Evolutionary conservation across 768 basidiomycete species (phyloP).

Genomic region (Cyclocybe cylindracea): DNA sequence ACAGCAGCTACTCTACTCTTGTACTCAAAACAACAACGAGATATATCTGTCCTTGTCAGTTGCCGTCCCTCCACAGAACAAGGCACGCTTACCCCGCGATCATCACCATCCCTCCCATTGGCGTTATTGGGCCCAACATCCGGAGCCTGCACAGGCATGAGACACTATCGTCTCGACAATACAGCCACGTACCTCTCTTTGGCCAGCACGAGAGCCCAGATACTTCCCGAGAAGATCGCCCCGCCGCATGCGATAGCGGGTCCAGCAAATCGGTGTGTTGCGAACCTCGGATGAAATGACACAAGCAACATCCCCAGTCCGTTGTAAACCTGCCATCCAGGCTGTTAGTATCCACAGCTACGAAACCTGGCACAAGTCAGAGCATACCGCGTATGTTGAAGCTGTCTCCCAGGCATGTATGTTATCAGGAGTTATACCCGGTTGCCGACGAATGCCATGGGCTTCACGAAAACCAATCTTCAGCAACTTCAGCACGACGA

Average conservation of each 20-base stretch:
- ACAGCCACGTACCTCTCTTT: constrained; percentile 41
- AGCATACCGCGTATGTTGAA: constrained; percentile 59
- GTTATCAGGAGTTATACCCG: constrained; percentile 49
- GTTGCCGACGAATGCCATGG: constrained; percentile 54
- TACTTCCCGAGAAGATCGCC: constrained; percentile 63
- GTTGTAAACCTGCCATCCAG: constrained; percentile 56
- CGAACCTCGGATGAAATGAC: constrained; percentile 64
- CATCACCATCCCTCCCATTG: constrained; percentile 63
- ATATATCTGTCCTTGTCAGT: constrained; percentile 44
- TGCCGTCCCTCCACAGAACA: not conserved
- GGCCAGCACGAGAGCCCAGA: constrained; percentile 54
- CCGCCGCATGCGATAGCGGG: constrained; percentile 63
- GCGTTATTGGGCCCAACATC: constrained; percentile 65
- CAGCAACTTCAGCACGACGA: not conserved
- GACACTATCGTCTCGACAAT: constrained; percentile 5
- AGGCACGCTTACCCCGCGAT: constrained; percentile 59
- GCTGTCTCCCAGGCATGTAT: constrained; percentile 66
- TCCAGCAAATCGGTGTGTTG: constrained; percentile 62
- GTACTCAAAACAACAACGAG: constrained; percentile 45
- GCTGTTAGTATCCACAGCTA: not conserved
- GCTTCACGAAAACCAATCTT: constrained; percentile 25
- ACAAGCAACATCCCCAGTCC: constrained; percentile 65
- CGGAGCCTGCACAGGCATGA: constrained; percentile 31
- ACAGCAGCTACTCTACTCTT: not conserved
- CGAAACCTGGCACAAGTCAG: not conserved